Base-by-base conservation (phyloP, 2,329 filamentous ascomycete species). In the Monosporascus sp. region DNA sequence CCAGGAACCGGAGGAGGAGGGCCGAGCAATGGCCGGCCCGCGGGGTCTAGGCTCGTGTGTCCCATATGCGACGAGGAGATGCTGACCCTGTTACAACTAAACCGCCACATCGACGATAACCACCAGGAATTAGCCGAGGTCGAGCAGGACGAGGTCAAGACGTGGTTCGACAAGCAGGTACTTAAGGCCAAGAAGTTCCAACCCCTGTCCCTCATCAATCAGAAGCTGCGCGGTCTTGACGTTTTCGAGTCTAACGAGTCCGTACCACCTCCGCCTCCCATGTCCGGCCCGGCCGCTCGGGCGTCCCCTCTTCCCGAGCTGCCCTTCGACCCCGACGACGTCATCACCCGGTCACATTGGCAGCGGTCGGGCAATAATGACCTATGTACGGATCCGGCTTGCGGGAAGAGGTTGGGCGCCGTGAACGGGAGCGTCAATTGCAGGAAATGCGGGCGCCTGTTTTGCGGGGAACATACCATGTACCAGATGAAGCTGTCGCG, bases 31-130 rank as follows among this genome's bases (percentile, higher is more conserved):
- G 79, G 80, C 58, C 78, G 74, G 48, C 80, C 83, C 50, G 75
- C 83, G 52, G 83, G 81, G 61, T 83, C 83, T 59, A 82, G 82
- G 70, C 84, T 99, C 55, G 84, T 93, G 52, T 99, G 94, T 70
- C 94, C 94, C n/a, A 99, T 99, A 68, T 99, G 94, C 73, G 91
- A 86, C 63, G 95, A 97, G 74, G 92, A 97, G 72, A 99, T 99
- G 94, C 80, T 97, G 66, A 97, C 94, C 16, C 75, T 99, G 48
- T 76, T 99, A 40, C 94, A 99, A 74, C 77, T 99, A 41, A 97
- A 99, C 69, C 85, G 86, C 63, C 82, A 85, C 61, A 82, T 97
- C 66, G 92, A 97, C 74, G 92, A 97, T 69, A 85, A 79, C 58
- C 92, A 97, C 73, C 88, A 92, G 69, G 92, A 96, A 66, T 82